phyloP scores from a whole-genome alignment of 768 basidiomycete species.

The Multifurca ochricompacta region DNA sequence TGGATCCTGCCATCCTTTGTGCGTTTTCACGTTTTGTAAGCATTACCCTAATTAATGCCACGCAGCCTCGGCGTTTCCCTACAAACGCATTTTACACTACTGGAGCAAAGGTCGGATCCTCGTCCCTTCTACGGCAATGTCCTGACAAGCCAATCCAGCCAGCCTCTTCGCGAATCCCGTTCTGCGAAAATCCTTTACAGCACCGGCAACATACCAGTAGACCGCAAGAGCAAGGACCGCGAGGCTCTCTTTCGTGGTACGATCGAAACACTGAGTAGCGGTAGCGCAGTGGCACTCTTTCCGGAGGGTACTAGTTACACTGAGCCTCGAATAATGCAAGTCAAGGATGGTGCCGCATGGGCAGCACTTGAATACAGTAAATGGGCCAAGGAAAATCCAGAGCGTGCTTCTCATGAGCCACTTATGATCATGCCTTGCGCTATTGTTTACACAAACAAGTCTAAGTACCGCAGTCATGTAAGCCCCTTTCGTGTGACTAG shows the following conservation, averaged over 20 bases:
- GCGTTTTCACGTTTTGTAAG: slow-evolving; percentile 28
- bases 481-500: slow-evolving; percentile 28
- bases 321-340: slow-evolving; percentile 85
- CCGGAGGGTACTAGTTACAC: slow-evolving; percentile 94
- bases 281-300: slow-evolving; percentile 84
- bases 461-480: slow-evolving; percentile 87
- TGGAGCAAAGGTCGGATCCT: slow-evolving; percentile 78
- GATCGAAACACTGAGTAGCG: slow-evolving; percentile 73
- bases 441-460: slow-evolving; percentile 93
- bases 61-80: slow-evolving; percentile 74
- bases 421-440: slow-evolving; percentile 73
- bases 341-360: slow-evolving; percentile 93
- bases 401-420: slow-evolving; percentile 32
- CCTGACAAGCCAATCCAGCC: slow-evolving; percentile 29
- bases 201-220: slow-evolving; percentile 97
- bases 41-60: slow-evolving; percentile 21
- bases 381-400: slow-evolving; percentile 57
- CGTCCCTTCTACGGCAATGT: slow-evolving; percentile 16
- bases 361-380: slow-evolving; percentile 87
- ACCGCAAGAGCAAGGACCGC: slow-evolving; percentile 89
- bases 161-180: slow-evolving; percentile 76
- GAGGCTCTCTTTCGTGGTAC: slow-evolving; percentile 83
- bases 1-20: slow-evolving; percentile 82
- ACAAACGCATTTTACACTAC: slow-evolving; percentile 74
- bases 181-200: slow-evolving; percentile 68